Conservation (phyloP, 305 asterid species). For the Withania somnifera region DNA sequence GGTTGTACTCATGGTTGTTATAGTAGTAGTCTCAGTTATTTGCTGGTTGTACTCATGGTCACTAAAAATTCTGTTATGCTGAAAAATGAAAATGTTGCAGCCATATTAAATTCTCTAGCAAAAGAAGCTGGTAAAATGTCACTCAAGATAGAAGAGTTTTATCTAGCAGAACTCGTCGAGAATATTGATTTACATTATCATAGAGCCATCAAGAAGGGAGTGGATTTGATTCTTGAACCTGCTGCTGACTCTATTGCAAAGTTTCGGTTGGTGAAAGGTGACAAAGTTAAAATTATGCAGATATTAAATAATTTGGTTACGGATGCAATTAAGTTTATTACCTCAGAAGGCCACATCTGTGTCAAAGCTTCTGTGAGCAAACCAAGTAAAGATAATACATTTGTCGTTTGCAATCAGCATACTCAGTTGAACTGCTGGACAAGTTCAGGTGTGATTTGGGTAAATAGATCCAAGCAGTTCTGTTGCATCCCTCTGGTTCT, state of each 20-base stretch:
- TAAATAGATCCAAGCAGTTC: too few species aligned
- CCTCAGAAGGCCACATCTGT: slow-evolving; percentile 19
- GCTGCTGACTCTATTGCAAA: slow-evolving; percentile 37
- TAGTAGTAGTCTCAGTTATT: slow-evolving; percentile 15
- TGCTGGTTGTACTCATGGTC: slow-evolving; percentile 4
- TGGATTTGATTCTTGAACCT: slow-evolving; percentile 60
- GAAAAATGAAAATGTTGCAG: slow-evolving; percentile 13
- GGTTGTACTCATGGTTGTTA: slow-evolving; percentile 25
- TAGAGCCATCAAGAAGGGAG: slow-evolving; percentile 46
- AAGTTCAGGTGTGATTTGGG: not conserved
- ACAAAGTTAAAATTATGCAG: slow-evolving; percentile 23
- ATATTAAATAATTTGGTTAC: slow-evolving; percentile 18
- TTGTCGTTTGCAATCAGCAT: slow-evolving; percentile 12
- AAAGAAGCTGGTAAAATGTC: slow-evolving; percentile 76
- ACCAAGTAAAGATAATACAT: slow-evolving; percentile 7
- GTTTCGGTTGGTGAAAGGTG: slow-evolving; percentile 35
- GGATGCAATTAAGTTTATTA: slow-evolving; percentile 35
- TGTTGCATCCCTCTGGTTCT: too few species aligned
- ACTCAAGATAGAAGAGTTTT: slow-evolving; percentile 54
- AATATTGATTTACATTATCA: slow-evolving; percentile 61
- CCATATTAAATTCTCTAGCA: slow-evolving; percentile 52
- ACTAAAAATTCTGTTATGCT: not conserved
- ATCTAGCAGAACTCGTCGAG: slow-evolving; percentile 42
- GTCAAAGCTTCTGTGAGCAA: slow-evolving; percentile 14
- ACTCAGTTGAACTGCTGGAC: slow-evolving; percentile 5